Conservation (phyloP, 768 basidiomycete species). For the Nevesoporus exiguus region DNA sequence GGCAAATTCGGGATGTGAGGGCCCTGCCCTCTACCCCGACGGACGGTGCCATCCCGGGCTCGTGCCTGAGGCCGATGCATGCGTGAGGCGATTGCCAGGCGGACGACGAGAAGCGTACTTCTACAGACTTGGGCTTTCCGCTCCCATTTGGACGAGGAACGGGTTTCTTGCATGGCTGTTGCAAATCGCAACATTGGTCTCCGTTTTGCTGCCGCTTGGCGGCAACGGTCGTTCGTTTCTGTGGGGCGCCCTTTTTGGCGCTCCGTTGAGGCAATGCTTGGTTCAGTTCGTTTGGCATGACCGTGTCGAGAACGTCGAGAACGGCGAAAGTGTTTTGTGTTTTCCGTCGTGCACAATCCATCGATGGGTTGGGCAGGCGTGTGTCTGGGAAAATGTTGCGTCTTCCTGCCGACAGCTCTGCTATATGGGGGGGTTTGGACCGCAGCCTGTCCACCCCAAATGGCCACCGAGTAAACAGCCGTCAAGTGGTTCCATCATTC, state of each 20-base stretch:
- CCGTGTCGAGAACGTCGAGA: neutral
- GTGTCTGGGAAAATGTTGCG: neutral
- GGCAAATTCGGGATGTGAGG: too few species aligned
- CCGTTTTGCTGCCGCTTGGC: neutral
- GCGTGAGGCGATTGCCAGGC: neutral
- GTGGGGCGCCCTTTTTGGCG: neutral
- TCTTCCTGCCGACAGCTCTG: neutral
- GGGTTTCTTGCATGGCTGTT: neutral
- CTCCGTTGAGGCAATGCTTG: neutral
- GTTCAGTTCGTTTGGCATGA: neutral
- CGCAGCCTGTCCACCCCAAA: slow-evolving; percentile 8
- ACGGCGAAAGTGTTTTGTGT: slow-evolving; percentile 5
- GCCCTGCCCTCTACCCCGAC: neutral
- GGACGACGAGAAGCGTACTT: slow-evolving; percentile 3
- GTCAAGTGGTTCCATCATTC: slow-evolving; percentile 14
- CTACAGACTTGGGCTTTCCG: neutral
- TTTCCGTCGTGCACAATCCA: neutral
- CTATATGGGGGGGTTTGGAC: neutral
- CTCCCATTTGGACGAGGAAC: neutral
- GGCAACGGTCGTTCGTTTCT: neutral
- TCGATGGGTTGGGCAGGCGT: neutral
- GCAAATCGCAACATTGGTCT: neutral
- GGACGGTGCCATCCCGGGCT: neutral
- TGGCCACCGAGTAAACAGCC: slow-evolving; percentile 13
- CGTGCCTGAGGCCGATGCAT: neutral